Percentiles rank a stretch among this genome's conserved stretches.
Evolutionary conservation across 2,329 filamentous ascomycete genomes (phyloP).

Genomic region (Arthrobotrys sphaeroides): DNA sequence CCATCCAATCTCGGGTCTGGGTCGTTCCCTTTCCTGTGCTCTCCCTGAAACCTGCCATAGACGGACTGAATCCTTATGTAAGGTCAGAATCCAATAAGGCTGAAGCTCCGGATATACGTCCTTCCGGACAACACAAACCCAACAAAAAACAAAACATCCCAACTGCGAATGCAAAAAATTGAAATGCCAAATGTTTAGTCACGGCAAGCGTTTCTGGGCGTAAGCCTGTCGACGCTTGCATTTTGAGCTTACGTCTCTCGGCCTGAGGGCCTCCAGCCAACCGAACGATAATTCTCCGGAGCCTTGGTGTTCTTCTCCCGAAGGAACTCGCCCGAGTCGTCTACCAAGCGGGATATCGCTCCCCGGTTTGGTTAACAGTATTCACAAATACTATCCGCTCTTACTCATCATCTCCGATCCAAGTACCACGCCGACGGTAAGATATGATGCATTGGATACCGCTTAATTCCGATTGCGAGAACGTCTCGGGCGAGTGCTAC

Average conservation of each 20-base stretch:
- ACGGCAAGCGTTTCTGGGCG: constrained; percentile 10
- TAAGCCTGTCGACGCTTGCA: constrained; percentile 14
- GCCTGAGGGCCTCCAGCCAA: background rate
- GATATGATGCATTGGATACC: too few species aligned
- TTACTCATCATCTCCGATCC: constrained; percentile 4
- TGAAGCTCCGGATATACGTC: constrained; percentile 23
- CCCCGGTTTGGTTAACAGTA: background rate
- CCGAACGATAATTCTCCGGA: constrained; percentile 25
- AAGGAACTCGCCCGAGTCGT: background rate
- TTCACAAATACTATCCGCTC: too few species aligned
- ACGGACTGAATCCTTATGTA: background rate
- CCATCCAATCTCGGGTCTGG: constrained; percentile 26
- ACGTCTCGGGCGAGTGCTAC: too few species aligned
- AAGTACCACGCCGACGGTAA: too few species aligned
- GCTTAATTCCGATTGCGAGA: too few species aligned
- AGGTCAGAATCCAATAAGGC: constrained; percentile 18
- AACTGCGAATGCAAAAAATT: too few species aligned
- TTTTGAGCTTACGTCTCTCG: constrained; percentile 1
- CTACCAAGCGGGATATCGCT: background rate
- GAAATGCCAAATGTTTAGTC: background rate
- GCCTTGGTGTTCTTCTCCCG: background rate
- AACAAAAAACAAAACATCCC: background rate
- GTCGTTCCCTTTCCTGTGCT: constrained; percentile 19
- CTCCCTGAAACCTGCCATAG: constrained; percentile 17
- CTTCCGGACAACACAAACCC: constrained; percentile 35